Percentiles rank a stretch among this genome's conserved stretches.
Conservation (phyloP, 768 basidiomycete genomes). For the Termitomyces bulborhizus region DNA sequence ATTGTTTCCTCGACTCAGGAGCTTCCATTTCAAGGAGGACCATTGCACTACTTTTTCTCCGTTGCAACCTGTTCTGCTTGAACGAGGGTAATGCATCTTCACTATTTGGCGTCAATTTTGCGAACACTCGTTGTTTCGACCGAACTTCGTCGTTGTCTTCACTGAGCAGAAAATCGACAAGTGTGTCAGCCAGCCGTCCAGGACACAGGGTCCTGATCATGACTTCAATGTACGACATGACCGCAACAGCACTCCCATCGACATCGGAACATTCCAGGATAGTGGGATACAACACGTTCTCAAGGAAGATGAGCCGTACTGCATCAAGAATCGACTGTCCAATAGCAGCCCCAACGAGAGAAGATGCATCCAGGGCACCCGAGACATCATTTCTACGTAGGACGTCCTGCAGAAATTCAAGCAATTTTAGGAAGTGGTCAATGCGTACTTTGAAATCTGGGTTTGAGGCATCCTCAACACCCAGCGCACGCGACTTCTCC, state of each 20-base stretch:
- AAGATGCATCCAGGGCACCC: slow-evolving; percentile 49
- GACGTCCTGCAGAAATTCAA: slow-evolving; percentile 91
- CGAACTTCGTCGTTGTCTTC: slow-evolving; percentile 73
- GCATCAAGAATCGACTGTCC: slow-evolving; percentile 80
- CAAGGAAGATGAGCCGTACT: slow-evolving; percentile 80
- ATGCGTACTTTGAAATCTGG: slow-evolving; percentile 74
- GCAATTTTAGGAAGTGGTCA: slow-evolving; percentile 83
- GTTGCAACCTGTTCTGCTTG: slow-evolving; percentile 40
- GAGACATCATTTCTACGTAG: slow-evolving; percentile 57
- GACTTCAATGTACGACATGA: slow-evolving; percentile 92
- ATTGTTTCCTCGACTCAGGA: slow-evolving; percentile 60
- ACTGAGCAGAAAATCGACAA: slow-evolving; percentile 77
- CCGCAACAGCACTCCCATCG: slow-evolving; percentile 95
- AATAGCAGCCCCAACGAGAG: slow-evolving; percentile 72
- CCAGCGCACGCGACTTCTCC: slow-evolving; percentile 50
- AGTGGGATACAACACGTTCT: slow-evolving; percentile 90
- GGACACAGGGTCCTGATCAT: slow-evolving; percentile 72
- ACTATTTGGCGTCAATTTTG: slow-evolving; percentile 32
- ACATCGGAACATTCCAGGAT: slow-evolving; percentile 87
- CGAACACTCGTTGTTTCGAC: slow-evolving; percentile 24
- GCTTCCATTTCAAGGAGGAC: slow-evolving; percentile 82
- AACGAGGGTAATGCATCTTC: slow-evolving; percentile 29
- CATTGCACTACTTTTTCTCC: slow-evolving; percentile 87
- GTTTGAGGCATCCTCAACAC: slow-evolving; percentile 72
- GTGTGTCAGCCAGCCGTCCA: slow-evolving; percentile 60